Conservation (phyloP, 2,329 filamentous ascomycete species). For the Chalaropsis thielavioides region DNA sequence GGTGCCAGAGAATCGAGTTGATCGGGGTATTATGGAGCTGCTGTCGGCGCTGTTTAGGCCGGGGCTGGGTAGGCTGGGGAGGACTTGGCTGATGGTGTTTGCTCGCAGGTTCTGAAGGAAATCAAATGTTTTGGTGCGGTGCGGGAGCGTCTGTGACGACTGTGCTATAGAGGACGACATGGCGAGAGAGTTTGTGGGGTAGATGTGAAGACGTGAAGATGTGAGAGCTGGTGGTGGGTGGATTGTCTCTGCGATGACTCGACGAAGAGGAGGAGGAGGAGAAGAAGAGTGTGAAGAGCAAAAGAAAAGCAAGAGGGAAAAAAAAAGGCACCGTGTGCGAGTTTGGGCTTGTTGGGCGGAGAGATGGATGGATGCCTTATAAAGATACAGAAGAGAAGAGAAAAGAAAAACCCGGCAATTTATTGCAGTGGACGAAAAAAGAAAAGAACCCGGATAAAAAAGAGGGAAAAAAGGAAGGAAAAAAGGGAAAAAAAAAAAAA, state of each 20-base stretch:
- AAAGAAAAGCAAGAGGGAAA: background rate
- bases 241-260: background rate
- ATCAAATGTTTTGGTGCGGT: conserved; percentile 14
- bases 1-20: conserved; percentile 14
- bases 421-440: background rate
- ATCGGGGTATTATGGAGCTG: conserved; percentile 10
- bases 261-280: conserved; percentile 1
- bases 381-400: conserved; percentile 4
- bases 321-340: background rate
- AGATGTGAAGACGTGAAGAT: background rate
- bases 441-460: background rate
- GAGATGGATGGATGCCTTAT: background rate
- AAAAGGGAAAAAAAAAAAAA: background rate
- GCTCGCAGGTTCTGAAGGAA: conserved; percentile 14
- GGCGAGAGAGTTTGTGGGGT: background rate
- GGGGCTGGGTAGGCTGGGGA: conserved; percentile 11
- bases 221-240: no score
- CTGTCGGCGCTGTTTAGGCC: background rate
- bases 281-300: conserved; percentile 1
- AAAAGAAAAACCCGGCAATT: background rate
- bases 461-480: background rate
- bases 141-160: conserved; percentile 1
- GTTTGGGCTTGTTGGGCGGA: background rate
- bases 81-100: conserved; percentile 6
- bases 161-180: conserved; percentile 6